These are phyloP conservation scores for Claviceps sp. DNA, from an alignment of 2,329 filamentous ascomycete genomes.

Conservation along the genomic window DNA sequence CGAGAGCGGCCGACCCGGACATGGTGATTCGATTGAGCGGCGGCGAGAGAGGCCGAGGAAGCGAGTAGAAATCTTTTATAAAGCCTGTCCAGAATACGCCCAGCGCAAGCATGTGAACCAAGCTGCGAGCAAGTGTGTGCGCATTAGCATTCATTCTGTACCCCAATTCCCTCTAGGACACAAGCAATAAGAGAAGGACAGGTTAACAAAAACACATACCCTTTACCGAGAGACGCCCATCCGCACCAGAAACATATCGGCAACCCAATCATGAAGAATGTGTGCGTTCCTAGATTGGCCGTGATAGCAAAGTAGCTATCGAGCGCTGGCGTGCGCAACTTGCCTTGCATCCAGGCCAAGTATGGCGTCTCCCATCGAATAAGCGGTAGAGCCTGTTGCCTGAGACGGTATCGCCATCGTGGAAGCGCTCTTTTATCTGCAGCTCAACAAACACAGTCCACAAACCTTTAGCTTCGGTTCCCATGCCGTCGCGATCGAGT, in stretches of 20 bases:
- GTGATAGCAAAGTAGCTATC: conserved; percentile 96
- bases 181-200: not conserved
- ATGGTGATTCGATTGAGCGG: conserved; percentile 91
- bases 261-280: conserved; percentile 93
- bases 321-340: conserved; percentile 66
- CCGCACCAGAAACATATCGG: conserved; percentile 97
- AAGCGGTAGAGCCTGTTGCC: conserved; percentile 70
- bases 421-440: conserved; percentile 74
- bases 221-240: conserved; percentile 70
- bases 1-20: conserved; percentile 87
- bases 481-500: not conserved
- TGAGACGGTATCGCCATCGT: conserved; percentile 74
- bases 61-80: conserved; percentile 83
- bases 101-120: conserved; percentile 62
- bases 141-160: not conserved
- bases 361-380: conserved; percentile 93
- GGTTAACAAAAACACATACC: conserved; percentile 38
- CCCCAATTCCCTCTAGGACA: not conserved
- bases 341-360: conserved; percentile 73
- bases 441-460: not conserved
- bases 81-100: conserved; percentile 86
- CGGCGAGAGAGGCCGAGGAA: conserved; percentile 82
- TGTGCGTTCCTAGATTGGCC: conserved; percentile 92
- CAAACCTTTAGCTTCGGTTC: conserved; percentile 4
- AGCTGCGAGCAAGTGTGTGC: conserved; percentile 22